Evolutionary conservation across 2,329 filamentous ascomycete genomes (phyloP).

Genomic region (Aspergillus sp.): DNA sequence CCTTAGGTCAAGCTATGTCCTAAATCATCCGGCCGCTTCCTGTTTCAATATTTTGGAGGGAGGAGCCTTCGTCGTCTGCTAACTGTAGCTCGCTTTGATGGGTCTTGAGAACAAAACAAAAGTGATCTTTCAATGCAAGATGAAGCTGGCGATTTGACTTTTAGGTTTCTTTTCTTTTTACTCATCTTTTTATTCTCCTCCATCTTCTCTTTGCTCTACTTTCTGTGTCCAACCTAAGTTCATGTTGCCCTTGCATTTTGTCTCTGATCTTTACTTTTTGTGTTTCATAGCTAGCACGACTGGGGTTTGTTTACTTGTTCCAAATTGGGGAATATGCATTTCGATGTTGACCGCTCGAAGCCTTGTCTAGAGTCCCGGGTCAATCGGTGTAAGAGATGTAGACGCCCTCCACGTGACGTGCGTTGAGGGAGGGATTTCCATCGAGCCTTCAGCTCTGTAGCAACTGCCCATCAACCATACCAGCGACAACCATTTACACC

Average conservation of each 20-base stretch:
- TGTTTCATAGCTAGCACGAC: background rate
- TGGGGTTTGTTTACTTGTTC: background rate
- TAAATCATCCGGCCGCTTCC: constrained; percentile 17
- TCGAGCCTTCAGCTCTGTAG: background rate
- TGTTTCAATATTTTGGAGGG: constrained; percentile 8
- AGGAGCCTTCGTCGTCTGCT: constrained; percentile 2
- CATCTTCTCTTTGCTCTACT: background rate
- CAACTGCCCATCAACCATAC: background rate
- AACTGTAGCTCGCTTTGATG: background rate
- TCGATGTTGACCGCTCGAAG: background rate
- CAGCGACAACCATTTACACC: background rate
- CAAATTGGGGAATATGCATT: background rate
- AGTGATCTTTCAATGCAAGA: constrained; percentile 7
- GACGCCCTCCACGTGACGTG: background rate
- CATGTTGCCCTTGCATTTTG: background rate
- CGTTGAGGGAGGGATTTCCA: background rate
- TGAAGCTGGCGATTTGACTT: background rate
- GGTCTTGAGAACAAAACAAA: background rate
- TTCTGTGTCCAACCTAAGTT: background rate
- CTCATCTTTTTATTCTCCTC: background rate
- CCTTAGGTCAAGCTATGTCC: constrained; percentile 18
- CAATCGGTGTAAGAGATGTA: background rate
- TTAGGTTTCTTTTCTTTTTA: background rate
- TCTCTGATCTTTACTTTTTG: background rate
- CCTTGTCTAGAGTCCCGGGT: background rate